These are phyloP conservation scores for Geotrichum fermentans DNA, from an alignment of 1,139 yeast genomes.

Conservation along the genomic window DNA sequence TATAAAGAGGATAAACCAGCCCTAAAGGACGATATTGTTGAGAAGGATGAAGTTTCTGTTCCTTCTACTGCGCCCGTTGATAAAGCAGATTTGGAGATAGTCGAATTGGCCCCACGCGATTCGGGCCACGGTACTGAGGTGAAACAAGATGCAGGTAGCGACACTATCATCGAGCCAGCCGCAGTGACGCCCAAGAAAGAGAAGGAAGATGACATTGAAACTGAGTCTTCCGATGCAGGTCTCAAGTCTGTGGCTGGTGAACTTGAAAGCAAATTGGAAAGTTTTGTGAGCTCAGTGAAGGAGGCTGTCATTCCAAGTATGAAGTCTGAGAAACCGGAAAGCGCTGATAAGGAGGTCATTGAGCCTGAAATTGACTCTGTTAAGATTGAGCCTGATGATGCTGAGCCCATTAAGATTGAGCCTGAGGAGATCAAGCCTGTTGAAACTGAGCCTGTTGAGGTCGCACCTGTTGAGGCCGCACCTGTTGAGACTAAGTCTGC, in stretches of 20 bases:
- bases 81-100: no score
- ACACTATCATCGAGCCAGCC: no score
- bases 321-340: no score
- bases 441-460: not conserved
- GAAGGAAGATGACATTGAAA: not conserved
- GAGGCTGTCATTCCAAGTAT: no score
- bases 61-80: no score
- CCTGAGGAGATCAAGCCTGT: not conserved
- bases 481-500: not conserved
- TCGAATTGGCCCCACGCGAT: no score
- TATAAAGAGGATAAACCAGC: not conserved
- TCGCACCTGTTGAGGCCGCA: not conserved
- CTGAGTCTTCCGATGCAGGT: not conserved
- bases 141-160: no score
- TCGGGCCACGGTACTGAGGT: no score
- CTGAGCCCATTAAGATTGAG: not conserved
- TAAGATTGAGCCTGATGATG: slow-evolving; percentile 33
- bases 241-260: not conserved
- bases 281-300: no score
- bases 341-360: not conserved
- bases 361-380: slow-evolving; percentile 22
- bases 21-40: not conserved
- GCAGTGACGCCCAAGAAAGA: no score
- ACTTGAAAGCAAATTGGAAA: slow-evolving; percentile 26
- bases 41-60: not conserved